These are phyloP conservation scores for Fusarium hostae DNA, from an alignment of 2,329 filamentous ascomycete species.

Conservation along the genomic window DNA sequence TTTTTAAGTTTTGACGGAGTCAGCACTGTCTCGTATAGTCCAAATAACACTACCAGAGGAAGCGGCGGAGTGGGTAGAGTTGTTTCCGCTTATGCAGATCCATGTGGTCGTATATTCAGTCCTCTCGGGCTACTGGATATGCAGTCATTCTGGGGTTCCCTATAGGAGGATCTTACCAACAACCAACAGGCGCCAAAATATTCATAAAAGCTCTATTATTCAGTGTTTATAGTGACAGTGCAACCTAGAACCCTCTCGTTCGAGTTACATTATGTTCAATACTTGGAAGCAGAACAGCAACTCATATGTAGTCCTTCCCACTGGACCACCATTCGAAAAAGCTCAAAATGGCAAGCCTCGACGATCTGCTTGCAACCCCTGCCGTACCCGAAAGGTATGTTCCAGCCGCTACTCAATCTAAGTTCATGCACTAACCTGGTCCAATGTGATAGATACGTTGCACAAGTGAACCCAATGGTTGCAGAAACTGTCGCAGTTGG, in stretches of 20 bases:
- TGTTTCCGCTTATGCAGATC: not conserved
- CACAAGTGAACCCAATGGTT: not conserved
- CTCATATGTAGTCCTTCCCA: not conserved
- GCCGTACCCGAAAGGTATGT: not conserved
- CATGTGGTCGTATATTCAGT: not conserved
- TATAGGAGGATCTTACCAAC: not conserved
- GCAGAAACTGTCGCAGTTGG: not conserved
- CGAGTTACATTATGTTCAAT: not conserved
- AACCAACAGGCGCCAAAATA: no score
- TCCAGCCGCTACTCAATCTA: not conserved
- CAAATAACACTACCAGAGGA: not conserved
- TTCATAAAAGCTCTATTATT: not conserved
- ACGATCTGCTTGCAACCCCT: not conserved
- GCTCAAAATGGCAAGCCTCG: not conserved
- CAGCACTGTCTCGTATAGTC: not conserved
- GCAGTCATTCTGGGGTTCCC: not conserved
- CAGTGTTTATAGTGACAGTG: no score
- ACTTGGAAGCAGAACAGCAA: not conserved
- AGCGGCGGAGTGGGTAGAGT: not conserved
- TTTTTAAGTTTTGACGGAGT: not conserved
- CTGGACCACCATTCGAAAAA: not conserved
- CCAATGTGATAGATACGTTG: not conserved
- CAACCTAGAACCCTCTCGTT: not conserved
- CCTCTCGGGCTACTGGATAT: not conserved
- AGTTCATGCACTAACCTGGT: not conserved